phyloP scores from a whole-genome alignment of 1,284 basidiomycete genomes.

The Heliocybe sulcata region DNA sequence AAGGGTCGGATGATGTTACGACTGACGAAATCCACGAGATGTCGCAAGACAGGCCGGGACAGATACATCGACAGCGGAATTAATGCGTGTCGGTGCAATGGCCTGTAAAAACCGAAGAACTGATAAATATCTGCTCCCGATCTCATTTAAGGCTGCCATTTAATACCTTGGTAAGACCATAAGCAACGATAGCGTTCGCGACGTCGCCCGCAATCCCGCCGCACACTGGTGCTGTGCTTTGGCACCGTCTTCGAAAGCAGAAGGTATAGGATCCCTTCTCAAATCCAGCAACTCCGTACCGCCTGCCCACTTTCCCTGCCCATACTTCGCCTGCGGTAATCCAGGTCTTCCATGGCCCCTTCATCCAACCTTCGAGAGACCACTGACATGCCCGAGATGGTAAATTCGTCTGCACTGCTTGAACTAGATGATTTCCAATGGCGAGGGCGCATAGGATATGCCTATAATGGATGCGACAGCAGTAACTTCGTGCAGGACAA shows the following conservation, averaged over 20 bases:
- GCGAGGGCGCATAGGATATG: slow-evolving; percentile 73
- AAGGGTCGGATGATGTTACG: slow-evolving; percentile 18
- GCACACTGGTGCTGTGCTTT: slow-evolving; percentile 13
- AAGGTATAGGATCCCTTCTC: slow-evolving; percentile 51
- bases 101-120: slow-evolving; percentile 39
- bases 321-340: slow-evolving; percentile 67
- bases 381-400: slow-evolving; percentile 1
- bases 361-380: slow-evolving; percentile 27
- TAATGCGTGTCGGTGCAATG: slow-evolving; percentile 59
- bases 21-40: slow-evolving; percentile 51
- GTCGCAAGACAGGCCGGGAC: slow-evolving; percentile 69
- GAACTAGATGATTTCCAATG: slow-evolving; percentile 63
- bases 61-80: slow-evolving; percentile 72
- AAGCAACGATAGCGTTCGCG: slow-evolving; percentile 77
- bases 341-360: slow-evolving; percentile 44
- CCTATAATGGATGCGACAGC: slow-evolving; percentile 74
- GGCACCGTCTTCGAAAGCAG: no score
- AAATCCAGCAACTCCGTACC: slow-evolving; percentile 81
- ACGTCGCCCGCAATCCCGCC: slow-evolving; percentile 56
- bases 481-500: slow-evolving; percentile 82
- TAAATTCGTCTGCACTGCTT: slow-evolving; percentile 5
- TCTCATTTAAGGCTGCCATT: no score
- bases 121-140: background rate
- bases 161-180: slow-evolving; percentile 69
- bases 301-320: slow-evolving; percentile 65